These are phyloP conservation scores for Fusarium sp. DNA, from an alignment of 2,329 filamentous ascomycete genomes.

Conservation along the genomic window DNA sequence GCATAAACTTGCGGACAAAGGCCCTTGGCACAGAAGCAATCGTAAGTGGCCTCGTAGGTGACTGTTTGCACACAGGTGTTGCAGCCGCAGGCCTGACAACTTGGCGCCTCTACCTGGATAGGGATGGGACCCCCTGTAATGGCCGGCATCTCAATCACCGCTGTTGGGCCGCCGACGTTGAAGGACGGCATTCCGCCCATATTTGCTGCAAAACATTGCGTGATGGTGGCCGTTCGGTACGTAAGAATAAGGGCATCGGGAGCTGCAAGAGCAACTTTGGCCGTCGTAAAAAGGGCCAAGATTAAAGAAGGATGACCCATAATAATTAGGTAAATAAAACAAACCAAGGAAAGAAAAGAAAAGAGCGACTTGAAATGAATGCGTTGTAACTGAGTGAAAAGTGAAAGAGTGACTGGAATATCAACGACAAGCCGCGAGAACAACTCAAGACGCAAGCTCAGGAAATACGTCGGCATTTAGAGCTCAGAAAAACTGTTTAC, in stretches of 20 bases:
- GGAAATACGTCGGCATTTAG: too few species aligned
- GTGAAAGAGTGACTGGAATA: too few species aligned
- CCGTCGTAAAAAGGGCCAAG: background rate
- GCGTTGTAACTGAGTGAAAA: too few species aligned
- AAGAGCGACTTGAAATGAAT: too few species aligned
- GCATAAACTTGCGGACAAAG: constrained; percentile 33
- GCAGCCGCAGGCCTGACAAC: constrained; percentile 35
- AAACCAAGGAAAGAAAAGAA: too few species aligned
- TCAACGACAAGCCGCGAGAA: too few species aligned
- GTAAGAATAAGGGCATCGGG: constrained; percentile 16
- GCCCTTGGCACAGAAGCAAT: constrained; percentile 26
- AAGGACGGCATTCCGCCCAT: background rate
- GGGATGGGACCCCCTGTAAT: constrained; percentile 27
- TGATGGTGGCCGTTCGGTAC: constrained; percentile 32
- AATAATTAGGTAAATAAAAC: too few species aligned
- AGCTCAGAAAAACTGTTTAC: too few species aligned
- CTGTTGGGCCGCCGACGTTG: constrained; percentile 3
- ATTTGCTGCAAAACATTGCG: constrained; percentile 24
- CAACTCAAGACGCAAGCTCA: too few species aligned
- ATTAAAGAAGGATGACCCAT: too few species aligned
- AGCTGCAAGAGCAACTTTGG: background rate
- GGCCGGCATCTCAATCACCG: constrained; percentile 17
- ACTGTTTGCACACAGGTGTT: constrained; percentile 31
- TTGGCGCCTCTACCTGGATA: constrained; percentile 31
- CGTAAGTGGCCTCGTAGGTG: constrained; percentile 24